Conservation (phyloP, 495 filamentous ascomycete genomes). For the Penicillium ucsense region DNA sequence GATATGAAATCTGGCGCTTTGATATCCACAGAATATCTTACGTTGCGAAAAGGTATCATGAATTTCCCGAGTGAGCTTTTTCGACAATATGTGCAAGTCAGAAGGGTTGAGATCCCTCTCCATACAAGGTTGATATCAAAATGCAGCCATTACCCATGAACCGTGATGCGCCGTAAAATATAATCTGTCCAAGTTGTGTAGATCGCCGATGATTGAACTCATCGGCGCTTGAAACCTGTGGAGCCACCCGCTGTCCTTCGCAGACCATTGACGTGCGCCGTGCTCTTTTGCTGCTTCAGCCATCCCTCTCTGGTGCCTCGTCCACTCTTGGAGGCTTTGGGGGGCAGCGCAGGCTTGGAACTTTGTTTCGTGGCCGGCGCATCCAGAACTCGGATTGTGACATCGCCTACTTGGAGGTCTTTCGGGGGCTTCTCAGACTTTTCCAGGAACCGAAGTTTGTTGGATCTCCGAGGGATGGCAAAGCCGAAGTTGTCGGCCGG, state of each 20-base stretch:
- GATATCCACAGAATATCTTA: no score
- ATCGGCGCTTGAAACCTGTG: constrained; percentile 36
- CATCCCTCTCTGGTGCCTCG: constrained; percentile 38
- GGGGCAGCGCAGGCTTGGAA: constrained; percentile 31
- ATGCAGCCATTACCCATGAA: neutral
- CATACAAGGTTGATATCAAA: neutral
- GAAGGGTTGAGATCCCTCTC: no score
- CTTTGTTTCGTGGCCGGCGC: constrained; percentile 25
- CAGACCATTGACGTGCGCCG: constrained; percentile 28
- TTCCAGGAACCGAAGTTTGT: constrained; percentile 43
- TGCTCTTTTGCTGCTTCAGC: constrained; percentile 33
- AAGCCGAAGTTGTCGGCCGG: constrained; percentile 16
- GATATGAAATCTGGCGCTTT: no score
- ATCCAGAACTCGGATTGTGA: constrained; percentile 45
- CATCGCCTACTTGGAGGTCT: constrained; percentile 42
- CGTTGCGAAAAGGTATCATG: no score
- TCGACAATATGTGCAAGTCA: no score
- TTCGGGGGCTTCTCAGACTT: constrained; percentile 42
- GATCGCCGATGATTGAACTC: neutral
- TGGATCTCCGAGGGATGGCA: constrained; percentile 23
- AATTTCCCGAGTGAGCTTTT: no score
- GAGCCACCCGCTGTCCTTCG: constrained; percentile 27
- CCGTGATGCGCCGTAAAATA: neutral
- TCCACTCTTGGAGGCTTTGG: constrained; percentile 39
- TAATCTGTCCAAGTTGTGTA: neutral